Percentiles rank a stretch among this genome's conserved stretches.
Evolutionary conservation across 2,329 filamentous ascomycete species (phyloP).

Genomic region (Fusarium floridanum): DNA sequence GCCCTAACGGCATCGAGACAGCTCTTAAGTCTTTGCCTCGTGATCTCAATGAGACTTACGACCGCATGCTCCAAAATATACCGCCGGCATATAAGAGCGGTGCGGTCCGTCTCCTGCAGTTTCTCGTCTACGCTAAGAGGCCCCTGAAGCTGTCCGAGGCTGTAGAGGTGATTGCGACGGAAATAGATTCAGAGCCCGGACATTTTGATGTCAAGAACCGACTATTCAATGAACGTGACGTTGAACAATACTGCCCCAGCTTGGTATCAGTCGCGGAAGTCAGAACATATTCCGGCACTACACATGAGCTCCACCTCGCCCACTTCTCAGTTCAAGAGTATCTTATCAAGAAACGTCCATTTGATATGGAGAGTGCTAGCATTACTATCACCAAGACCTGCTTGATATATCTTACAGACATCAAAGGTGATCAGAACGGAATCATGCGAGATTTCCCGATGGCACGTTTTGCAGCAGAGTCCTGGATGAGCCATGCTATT

Average conservation of each 20-base stretch:
- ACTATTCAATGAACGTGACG: no score
- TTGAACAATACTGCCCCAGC: conserved; percentile 15
- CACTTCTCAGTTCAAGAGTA: conserved; percentile 46
- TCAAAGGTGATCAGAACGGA: neutral
- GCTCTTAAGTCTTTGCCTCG: conserved; percentile 34
- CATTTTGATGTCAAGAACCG: no score
- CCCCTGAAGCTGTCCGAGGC: no score
- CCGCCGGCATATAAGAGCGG: neutral
- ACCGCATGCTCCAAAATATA: conserved; percentile 21
- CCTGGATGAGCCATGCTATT: no score
- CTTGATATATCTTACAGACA: conserved; percentile 38
- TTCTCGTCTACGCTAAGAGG: conserved; percentile 27
- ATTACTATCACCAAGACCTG: conserved; percentile 37
- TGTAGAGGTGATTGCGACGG: conserved; percentile 38
- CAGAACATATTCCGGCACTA: neutral
- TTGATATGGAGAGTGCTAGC: conserved; percentile 14
- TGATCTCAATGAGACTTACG: conserved; percentile 41
- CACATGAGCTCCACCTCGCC: conserved; percentile 37
- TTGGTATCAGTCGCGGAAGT: neutral
- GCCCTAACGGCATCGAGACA: conserved; percentile 15
- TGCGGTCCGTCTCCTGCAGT: conserved; percentile 40
- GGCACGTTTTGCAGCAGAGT: no score
- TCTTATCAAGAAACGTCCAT: conserved; percentile 14
- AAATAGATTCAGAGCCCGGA: conserved; percentile 9
- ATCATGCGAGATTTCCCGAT: no score